Percentiles rank a stretch among this genome's conserved stretches.
These are phyloP conservation scores for Beauveria pseudobassiana DNA, from an alignment of 2,329 filamentous ascomycete species.

Conservation along the genomic window DNA sequence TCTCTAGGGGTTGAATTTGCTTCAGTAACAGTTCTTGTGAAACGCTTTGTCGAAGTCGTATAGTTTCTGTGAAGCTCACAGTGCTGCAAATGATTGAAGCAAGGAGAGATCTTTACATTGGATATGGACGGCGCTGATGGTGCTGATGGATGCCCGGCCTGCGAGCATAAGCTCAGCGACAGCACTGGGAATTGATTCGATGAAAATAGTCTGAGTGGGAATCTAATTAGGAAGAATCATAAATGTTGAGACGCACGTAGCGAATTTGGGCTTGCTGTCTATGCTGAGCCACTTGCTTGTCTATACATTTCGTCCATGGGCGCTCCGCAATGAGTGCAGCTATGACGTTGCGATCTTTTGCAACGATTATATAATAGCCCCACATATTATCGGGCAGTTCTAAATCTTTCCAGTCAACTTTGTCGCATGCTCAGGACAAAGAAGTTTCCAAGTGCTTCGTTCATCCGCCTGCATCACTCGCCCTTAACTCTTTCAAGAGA, in stretches of 20 bases:
- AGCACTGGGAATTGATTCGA: neutral
- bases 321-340: neutral
- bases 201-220: neutral
- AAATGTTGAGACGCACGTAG: too few species aligned
- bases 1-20: neutral
- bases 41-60: neutral
- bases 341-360: constrained; percentile 2
- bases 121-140: neutral
- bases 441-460: neutral
- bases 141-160: neutral
- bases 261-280: neutral
- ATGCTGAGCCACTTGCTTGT: neutral
- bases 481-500: constrained; percentile 1
- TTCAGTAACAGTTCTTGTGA: neutral
- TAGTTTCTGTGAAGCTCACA: neutral
- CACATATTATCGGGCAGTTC: neutral
- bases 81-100: neutral
- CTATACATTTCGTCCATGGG: too few species aligned
- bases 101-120: neutral
- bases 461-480: constrained; percentile 5
- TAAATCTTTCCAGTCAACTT: constrained; percentile 6
- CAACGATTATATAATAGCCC: constrained; percentile 9
- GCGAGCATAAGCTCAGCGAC: neutral
- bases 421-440: constrained; percentile 10
- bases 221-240: neutral